Evolutionary conservation across 805 yeast species (phyloP).

Genomic region (Lipomyces sp.): DNA sequence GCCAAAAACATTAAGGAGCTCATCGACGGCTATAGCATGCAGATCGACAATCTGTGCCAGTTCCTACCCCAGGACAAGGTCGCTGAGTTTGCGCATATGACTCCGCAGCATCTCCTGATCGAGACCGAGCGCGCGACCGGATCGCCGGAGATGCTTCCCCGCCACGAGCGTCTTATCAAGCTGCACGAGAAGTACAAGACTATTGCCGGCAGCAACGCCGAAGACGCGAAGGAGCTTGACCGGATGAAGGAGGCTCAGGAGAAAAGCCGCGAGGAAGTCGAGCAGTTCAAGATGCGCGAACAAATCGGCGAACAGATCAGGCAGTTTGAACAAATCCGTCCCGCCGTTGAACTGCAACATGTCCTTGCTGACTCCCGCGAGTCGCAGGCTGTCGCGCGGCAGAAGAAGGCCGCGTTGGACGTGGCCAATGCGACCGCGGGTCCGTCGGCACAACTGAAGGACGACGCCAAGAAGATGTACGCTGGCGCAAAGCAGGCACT

Average conservation of each 20-base stretch:
- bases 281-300: slow-evolving; percentile 39
- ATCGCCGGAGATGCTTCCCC: slow-evolving; percentile 51
- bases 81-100: slow-evolving; percentile 80
- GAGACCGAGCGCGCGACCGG: slow-evolving; percentile 84
- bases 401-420: slow-evolving; percentile 12
- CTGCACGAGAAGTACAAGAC: slow-evolving; percentile 46
- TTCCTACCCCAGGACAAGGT: slow-evolving; percentile 94
- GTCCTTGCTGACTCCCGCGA: slow-evolving; percentile 32
- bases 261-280: slow-evolving; percentile 47
- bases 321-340: slow-evolving; percentile 11
- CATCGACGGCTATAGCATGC: slow-evolving; percentile 60
- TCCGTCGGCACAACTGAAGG: slow-evolving; percentile 39
- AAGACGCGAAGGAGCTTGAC: slow-evolving; percentile 33
- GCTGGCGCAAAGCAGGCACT: slow-evolving; percentile 40
- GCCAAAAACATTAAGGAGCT: slow-evolving; percentile 43
- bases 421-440: slow-evolving; percentile 8
- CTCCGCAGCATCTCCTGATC: slow-evolving; percentile 66
- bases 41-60: slow-evolving; percentile 87
- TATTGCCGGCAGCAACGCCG: slow-evolving; percentile 21
- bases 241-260: slow-evolving; percentile 41
- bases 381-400: slow-evolving; percentile 30
- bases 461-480: slow-evolving; percentile 36
- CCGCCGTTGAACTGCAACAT: slow-evolving; percentile 15
- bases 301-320: slow-evolving; percentile 14
- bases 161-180: slow-evolving; percentile 55